phyloP scores from a whole-genome alignment of 257 asterid species.

The Przewalskia tangutica region DNA sequence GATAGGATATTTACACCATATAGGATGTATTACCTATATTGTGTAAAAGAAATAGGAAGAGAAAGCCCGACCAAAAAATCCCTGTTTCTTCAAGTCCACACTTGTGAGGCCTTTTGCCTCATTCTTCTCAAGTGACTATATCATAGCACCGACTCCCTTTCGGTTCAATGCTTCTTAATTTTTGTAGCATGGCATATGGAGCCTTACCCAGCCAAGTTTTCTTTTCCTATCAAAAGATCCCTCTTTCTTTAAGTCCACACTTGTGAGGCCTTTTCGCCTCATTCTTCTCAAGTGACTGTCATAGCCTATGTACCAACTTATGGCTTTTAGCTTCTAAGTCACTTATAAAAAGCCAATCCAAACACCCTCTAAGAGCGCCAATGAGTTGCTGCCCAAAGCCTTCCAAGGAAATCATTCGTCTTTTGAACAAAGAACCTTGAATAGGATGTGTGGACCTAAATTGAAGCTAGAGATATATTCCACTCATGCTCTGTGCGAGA shows the following conservation, averaged over 20 bases:
- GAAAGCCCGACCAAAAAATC: not conserved
- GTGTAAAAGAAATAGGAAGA: too few species aligned
- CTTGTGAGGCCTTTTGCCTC: too few species aligned
- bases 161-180: not conserved
- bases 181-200: not conserved
- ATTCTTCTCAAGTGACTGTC: not conserved
- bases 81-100: not conserved
- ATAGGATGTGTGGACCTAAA: not conserved
- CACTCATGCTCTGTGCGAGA: not conserved
- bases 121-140: not conserved
- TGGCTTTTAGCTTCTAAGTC: too few species aligned
- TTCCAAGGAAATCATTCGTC: not conserved
- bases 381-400: not conserved
- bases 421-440: not conserved
- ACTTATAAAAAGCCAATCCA: too few species aligned
- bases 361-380: too few species aligned
- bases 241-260: not conserved
- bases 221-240: too few species aligned
- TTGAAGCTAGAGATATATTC: not conserved
- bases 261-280: too few species aligned
- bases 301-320: too few species aligned
- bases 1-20: not conserved
- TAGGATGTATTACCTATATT: too few species aligned
- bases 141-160: not conserved
- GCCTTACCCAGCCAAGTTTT: too few species aligned